Evolutionary conservation across 1,284 basidiomycete species (phyloP).

Genomic region (Inonotus hispidus): DNA sequence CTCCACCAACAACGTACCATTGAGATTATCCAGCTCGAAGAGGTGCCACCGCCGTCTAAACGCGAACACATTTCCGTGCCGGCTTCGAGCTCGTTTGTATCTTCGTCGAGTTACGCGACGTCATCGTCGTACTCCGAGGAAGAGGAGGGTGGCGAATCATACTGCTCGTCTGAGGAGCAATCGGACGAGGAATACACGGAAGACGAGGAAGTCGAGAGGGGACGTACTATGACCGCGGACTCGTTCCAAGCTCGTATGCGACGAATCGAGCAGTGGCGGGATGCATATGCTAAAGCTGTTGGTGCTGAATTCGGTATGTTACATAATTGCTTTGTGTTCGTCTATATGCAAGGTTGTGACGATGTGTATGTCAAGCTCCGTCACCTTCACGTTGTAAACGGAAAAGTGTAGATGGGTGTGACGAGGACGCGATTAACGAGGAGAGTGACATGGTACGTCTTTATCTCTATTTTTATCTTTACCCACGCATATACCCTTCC

Average conservation of each 20-base stretch:
- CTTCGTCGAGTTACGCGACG: constrained; percentile 32
- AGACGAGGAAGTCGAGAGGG: constrained; percentile 29
- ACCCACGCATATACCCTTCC: not conserved
- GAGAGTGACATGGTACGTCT: constrained; percentile 44
- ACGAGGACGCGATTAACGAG: constrained; percentile 31
- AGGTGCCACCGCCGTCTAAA: constrained; percentile 42
- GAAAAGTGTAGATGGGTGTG: constrained; percentile 37
- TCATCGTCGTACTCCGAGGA: constrained; percentile 30
- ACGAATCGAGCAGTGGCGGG: constrained; percentile 60
- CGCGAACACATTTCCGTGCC: constrained; percentile 28
- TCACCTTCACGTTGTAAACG: constrained; percentile 21
- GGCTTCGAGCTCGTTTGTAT: constrained; percentile 31
- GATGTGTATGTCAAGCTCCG: constrained; percentile 18
- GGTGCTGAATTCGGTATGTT: constrained; percentile 22
- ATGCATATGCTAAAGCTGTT: constrained; percentile 32
- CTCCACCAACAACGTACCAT: constrained; percentile 48
- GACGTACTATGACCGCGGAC: constrained; percentile 35
- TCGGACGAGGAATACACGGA: constrained; percentile 17
- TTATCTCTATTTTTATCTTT: constrained; percentile 4
- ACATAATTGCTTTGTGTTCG: not conserved
- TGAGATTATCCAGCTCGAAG: constrained; percentile 70
- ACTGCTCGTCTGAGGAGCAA: constrained; percentile 15
- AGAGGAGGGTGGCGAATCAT: constrained; percentile 7
- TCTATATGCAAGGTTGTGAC: not conserved
- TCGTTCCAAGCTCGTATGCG: constrained; percentile 48